Percentiles rank a stretch among this genome's conserved stretches.
Conservation (phyloP, 805 yeast genomes). For the Kockiozyma suomiensis region DNA sequence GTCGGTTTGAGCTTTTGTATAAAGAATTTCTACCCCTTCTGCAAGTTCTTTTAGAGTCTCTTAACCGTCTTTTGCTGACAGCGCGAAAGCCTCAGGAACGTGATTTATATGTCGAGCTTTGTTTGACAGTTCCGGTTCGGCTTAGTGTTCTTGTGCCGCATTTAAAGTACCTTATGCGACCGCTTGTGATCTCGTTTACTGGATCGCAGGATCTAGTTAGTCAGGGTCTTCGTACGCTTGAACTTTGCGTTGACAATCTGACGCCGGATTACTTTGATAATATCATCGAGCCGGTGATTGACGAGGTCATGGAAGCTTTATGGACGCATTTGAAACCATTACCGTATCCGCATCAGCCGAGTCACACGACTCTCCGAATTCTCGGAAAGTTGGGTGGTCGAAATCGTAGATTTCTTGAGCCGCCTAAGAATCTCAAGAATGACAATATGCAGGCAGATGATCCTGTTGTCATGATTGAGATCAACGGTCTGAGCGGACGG, state of each 20-base stretch:
- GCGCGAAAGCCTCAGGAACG: conserved; percentile 88
- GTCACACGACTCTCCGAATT: conserved; percentile 91
- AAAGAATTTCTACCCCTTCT: conserved; percentile 89
- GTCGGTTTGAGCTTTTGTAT: conserved; percentile 89
- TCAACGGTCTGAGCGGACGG: conserved; percentile 65
- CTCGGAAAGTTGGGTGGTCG: conserved; percentile 96
- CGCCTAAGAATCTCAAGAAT: conserved; percentile 67
- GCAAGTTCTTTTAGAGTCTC: conserved; percentile 81
- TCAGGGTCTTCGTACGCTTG: conserved; percentile 93
- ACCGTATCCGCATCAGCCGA: conserved; percentile 92
- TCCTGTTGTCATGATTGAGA: conserved; percentile 64
- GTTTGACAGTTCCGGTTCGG: conserved; percentile 94
- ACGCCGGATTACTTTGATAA: conserved; percentile 98
- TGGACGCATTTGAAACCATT: conserved; percentile 90
- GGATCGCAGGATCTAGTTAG: conserved; percentile 89
- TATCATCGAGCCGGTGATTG: conserved; percentile 92
- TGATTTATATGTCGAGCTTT: conserved; percentile 91
- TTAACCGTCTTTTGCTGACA: conserved; percentile 78
- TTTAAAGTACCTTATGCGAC: conserved; percentile 82
- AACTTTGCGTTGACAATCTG: conserved; percentile 90
- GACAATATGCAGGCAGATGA: conserved; percentile 59
- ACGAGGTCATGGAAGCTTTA: conserved; percentile 88
- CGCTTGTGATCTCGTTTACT: conserved; percentile 85
- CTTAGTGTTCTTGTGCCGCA: conserved; percentile 93
- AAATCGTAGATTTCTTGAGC: conserved; percentile 79